Evolutionary conservation across 352 stramenopile species (phyloP).

Genomic region (Hyaloperonospora arabidopsidis): DNA sequence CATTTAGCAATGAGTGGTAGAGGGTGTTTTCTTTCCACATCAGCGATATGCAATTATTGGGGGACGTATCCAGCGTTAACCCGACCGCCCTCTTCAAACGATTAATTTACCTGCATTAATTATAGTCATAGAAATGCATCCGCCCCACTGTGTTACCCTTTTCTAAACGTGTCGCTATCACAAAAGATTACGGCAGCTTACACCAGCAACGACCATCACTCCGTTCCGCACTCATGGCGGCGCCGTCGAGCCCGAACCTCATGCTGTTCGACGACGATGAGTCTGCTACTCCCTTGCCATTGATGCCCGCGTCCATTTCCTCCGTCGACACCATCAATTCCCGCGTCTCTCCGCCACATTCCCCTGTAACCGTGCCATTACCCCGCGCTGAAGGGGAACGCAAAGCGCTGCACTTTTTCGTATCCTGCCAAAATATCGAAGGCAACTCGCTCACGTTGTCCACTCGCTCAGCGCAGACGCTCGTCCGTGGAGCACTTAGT

Average conservation of each 20-base stretch:
- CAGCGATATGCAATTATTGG: too few species aligned
- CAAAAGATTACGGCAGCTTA: too few species aligned
- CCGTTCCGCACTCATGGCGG: constrained; percentile 14
- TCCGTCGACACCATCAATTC: constrained; percentile 7
- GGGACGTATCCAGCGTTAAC: too few species aligned
- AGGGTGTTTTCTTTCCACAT: too few species aligned
- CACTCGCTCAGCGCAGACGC: constrained; percentile 54
- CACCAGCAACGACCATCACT: constrained; percentile 1
- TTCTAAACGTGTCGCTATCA: too few species aligned
- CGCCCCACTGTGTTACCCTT: too few species aligned
- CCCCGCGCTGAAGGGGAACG: constrained; percentile 7
- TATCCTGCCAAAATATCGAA: constrained; percentile 56
- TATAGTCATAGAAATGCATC: too few species aligned
- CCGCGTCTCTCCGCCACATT: not conserved
- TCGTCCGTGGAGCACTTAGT: constrained; percentile 65
- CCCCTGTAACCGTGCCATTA: constrained; percentile 3
- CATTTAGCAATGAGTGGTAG: too few species aligned
- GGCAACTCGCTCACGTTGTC: constrained; percentile 41
- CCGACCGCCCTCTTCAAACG: too few species aligned
- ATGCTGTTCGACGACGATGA: constrained; percentile 43
- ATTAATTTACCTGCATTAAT: too few species aligned
- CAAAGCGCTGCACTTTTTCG: constrained; percentile 54
- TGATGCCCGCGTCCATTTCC: constrained; percentile 3
- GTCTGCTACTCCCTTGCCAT: constrained; percentile 4
- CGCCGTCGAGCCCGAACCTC: constrained; percentile 31